Evolutionary conservation across 352 stramenopile species (phyloP).

Genomic region (Thraustochytrium striatum): DNA sequence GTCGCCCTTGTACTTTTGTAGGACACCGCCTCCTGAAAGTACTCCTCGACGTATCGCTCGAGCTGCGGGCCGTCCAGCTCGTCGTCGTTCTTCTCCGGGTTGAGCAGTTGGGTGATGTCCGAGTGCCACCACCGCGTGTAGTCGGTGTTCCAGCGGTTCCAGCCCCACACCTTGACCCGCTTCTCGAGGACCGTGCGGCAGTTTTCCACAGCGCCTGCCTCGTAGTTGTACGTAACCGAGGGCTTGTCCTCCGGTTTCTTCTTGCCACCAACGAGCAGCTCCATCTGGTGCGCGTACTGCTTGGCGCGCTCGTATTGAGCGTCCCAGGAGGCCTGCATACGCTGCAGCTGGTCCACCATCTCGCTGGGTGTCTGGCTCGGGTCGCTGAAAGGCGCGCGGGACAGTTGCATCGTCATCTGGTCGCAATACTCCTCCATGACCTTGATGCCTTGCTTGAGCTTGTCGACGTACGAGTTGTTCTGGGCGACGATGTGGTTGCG

Average conservation of each 20-base stretch:
- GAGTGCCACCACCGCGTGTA: conserved; percentile 31
- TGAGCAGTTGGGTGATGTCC: conserved; percentile 40
- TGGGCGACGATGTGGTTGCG: conserved; percentile 39
- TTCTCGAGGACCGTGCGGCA: conserved; percentile 34
- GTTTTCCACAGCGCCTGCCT: conserved; percentile 38
- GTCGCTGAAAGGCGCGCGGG: conserved; percentile 39
- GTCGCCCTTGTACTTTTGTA: conserved; percentile 47
- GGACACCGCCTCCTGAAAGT: conserved; percentile 32
- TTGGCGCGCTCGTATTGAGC: conserved; percentile 26
- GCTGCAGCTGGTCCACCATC: conserved; percentile 15
- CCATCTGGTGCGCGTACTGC: conserved; percentile 37
- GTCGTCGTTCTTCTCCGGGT: conserved; percentile 45
- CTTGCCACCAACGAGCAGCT: conserved; percentile 36
- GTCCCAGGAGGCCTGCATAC: conserved; percentile 17
- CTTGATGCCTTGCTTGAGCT: conserved; percentile 33
- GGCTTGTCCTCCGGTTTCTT: conserved; percentile 37
- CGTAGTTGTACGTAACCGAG: conserved; percentile 35
- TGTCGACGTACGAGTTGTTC: conserved; percentile 43
- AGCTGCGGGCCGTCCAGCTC: conserved; percentile 37
- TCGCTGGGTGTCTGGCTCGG: not conserved
- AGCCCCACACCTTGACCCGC: conserved; percentile 30
- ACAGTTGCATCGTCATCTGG: conserved; percentile 41
- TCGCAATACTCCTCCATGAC: conserved; percentile 45
- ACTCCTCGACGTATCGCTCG: conserved; percentile 43
- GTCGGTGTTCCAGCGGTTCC: conserved; percentile 35